phyloP scores from a whole-genome alignment of 805 yeast genomes.

The Ogataea parapolymorpha region DNA sequence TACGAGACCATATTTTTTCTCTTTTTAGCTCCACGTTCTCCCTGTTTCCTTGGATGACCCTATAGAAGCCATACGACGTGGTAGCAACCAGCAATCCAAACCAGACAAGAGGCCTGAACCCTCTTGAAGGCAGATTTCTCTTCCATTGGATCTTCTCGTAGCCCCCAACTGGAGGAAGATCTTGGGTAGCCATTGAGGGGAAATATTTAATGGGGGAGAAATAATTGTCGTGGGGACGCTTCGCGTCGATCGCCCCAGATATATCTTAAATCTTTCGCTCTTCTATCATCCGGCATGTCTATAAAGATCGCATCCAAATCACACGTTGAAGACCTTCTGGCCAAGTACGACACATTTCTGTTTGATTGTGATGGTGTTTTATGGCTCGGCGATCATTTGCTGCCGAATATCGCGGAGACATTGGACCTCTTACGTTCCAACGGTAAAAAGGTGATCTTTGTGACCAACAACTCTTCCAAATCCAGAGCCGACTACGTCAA shows the following conservation, averaged over 20 bases:
- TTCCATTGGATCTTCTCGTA: conserved; percentile 88
- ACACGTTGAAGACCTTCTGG: conserved; percentile 53
- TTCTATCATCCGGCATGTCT: conserved; percentile 36
- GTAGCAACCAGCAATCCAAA: conserved; percentile 60
- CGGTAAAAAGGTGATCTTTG: conserved; percentile 77
- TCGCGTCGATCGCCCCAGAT: conserved; percentile 9
- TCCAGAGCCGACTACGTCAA: conserved; percentile 71
- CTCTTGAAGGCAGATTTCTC: conserved; percentile 80
- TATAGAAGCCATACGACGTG: conserved; percentile 71
- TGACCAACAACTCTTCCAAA: conserved; percentile 93
- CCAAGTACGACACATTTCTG: conserved; percentile 74
- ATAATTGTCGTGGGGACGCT: background rate
- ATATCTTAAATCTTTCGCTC: conserved; percentile 3
- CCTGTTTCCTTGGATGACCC: conserved; percentile 60
- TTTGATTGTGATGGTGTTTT: conserved; percentile 98
- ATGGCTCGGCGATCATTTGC: conserved; percentile 82
- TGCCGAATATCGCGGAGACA: conserved; percentile 80
- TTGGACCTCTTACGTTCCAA: conserved; percentile 50
- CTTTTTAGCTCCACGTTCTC: conserved; percentile 73
- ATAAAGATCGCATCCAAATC: conserved; percentile 45
- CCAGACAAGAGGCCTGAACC: conserved; percentile 75
- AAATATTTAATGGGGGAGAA: conserved; percentile 1
- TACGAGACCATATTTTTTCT: conserved; percentile 76
- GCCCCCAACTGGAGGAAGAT: conserved; percentile 83
- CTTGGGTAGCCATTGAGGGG: conserved; percentile 44